Evolutionary conservation across 495 filamentous ascomycete genomes (phyloP).

Genomic region (Penicillium nucicola): DNA sequence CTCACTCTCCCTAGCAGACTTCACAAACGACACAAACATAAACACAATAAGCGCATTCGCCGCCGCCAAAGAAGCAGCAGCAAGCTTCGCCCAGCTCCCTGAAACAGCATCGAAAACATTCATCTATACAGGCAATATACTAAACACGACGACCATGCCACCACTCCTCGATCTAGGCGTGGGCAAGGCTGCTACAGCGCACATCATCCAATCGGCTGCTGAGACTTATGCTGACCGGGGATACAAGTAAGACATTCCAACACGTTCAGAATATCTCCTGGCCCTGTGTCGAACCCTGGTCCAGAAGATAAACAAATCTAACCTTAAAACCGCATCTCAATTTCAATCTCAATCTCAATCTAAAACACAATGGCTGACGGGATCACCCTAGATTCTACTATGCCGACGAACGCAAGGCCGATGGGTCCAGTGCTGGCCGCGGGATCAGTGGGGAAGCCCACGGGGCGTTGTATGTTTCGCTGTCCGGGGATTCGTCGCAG

Average conservation of each 20-base stretch:
- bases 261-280: too few species aligned
- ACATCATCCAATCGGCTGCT: slow-evolving; percentile 41
- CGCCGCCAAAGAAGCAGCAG: slow-evolving; percentile 42
- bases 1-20: slow-evolving; percentile 28
- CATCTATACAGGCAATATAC: slow-evolving; percentile 48
- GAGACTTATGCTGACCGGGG: slow-evolving; percentile 38
- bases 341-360: not conserved
- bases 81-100: slow-evolving; percentile 36
- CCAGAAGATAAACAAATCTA: too few species aligned
- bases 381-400: slow-evolving; percentile 42
- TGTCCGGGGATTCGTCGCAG: slow-evolving; percentile 34
- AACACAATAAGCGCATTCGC: slow-evolving; percentile 44
- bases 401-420: slow-evolving; percentile 41
- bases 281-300: too few species aligned
- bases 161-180: slow-evolving; percentile 34
- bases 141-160: slow-evolving; percentile 31
- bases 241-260: slow-evolving; percentile 36
- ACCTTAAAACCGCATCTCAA: not conserved
- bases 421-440: slow-evolving; percentile 26
- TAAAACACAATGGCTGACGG: not conserved
- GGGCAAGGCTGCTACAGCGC: slow-evolving; percentile 44
- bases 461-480: slow-evolving; percentile 34
- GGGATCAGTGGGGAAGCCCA: slow-evolving; percentile 38
- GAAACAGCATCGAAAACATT: slow-evolving; percentile 36
- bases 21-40: slow-evolving; percentile 36